A percentile compares a stretch with the other conserved stretches of the same genome.
phyloP scores from a whole-genome alignment of 1,139 yeast species.

The Chernovozyma sophiae-reginae region DNA sequence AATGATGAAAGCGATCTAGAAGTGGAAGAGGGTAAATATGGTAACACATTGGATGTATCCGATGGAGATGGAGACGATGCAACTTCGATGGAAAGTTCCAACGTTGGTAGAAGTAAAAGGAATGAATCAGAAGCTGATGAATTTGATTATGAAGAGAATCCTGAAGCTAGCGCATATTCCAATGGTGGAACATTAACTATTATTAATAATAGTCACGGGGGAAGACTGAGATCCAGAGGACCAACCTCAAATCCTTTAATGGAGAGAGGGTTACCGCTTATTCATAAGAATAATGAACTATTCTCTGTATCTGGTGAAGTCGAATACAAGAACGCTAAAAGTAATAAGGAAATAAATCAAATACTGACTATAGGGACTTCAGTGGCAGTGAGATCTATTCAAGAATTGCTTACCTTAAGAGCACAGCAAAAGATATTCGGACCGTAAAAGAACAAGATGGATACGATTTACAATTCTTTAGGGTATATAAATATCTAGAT shows the following conservation, averaged over 20 bases:
- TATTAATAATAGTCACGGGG: neutral
- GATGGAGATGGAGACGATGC: conserved; percentile 15
- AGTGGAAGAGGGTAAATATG: conserved; percentile 7
- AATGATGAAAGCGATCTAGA: conserved; percentile 30
- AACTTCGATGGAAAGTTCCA: conserved; percentile 14
- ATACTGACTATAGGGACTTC: conserved; percentile 1
- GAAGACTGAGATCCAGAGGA: neutral
- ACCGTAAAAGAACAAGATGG: no score
- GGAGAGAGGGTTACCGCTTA: neutral
- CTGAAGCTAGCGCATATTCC: neutral
- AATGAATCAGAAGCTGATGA: conserved; percentile 6
- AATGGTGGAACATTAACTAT: neutral
- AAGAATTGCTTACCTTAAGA: conserved; percentile 17
- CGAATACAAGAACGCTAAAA: conserved; percentile 3
- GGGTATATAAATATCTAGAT: no score
- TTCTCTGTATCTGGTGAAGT: conserved; percentile 2
- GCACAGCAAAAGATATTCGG: conserved; percentile 16
- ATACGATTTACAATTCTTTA: no score
- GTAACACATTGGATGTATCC: conserved; percentile 13
- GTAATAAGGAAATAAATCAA: neutral
- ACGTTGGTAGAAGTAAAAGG: conserved; percentile 1
- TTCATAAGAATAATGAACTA: conserved; percentile 1
- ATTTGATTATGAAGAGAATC: conserved; percentile 3
- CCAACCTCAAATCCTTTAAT: neutral
- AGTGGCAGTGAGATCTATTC: conserved; percentile 2